These are phyloP conservation scores for Leishmania gerbilli DNA, from an alignment of 208 protist species.

Conservation along the genomic window DNA sequence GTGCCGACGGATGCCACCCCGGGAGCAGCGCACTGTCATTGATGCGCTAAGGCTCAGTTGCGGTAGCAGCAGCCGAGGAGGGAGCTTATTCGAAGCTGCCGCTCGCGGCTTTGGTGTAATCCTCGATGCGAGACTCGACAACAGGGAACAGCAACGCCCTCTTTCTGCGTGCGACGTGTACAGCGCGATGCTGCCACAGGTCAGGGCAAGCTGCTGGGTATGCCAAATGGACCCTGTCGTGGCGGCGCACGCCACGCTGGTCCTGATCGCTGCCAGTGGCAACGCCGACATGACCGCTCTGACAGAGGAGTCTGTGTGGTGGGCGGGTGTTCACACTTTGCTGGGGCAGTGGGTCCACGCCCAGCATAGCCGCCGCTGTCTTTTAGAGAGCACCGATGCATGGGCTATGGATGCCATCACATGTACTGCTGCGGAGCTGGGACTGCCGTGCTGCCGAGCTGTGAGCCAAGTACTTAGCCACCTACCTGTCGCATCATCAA, in stretches of 20 bases:
- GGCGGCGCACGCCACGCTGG: constrained; percentile 28
- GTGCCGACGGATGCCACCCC: constrained; percentile 19
- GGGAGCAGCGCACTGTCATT: constrained; percentile 10
- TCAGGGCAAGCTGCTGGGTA: constrained; percentile 20
- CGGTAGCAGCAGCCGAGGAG: not conserved
- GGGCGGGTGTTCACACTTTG: not conserved
- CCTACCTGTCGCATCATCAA: not conserved
- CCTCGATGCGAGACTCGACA: not conserved
- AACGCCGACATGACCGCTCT: not conserved
- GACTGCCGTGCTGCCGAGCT: constrained; percentile 4
- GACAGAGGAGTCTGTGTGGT: constrained; percentile 10
- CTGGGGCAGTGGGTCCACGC: constrained; percentile 15
- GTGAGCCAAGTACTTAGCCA: constrained; percentile 10
- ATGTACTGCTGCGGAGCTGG: constrained; percentile 13
- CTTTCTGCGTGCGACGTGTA: constrained; percentile 5
- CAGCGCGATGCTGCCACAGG: constrained; percentile 3
- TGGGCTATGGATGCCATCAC: constrained; percentile 26
- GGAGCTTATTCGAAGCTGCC: not conserved
- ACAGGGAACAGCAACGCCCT: not conserved
- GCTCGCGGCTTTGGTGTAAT: not conserved
- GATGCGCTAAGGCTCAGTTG: constrained; percentile 8
- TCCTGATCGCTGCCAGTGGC: constrained; percentile 7
- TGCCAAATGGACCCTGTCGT: constrained; percentile 19
- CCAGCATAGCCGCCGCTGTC: not conserved
- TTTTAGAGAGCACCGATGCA: not conserved